phyloP scores from a whole-genome alignment of 2,329 filamentous ascomycete species.

The Stachybotrys chlorohalonatus region DNA sequence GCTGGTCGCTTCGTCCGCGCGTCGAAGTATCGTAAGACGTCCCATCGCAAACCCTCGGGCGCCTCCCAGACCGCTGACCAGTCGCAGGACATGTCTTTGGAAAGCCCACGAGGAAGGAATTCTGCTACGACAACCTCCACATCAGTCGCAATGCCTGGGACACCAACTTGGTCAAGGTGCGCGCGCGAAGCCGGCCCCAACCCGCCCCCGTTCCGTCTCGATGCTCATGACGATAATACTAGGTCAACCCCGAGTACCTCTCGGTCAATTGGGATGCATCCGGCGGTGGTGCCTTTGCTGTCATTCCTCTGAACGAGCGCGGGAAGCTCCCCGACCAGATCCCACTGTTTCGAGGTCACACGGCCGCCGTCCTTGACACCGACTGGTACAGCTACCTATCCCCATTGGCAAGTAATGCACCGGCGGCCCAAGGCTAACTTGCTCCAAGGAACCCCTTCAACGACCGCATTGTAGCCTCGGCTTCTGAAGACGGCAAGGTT shows the following conservation, averaged over 20 bases:
- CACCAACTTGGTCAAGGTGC: conserved; percentile 93
- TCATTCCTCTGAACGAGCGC: conserved; percentile 82
- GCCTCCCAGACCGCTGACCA: conserved; percentile 15
- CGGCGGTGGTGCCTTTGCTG: conserved; percentile 92
- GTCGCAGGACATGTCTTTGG: conserved; percentile 90
- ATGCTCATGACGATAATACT: conserved; percentile 8
- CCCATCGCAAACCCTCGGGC: conserved; percentile 15
- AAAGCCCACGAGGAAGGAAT: conserved; percentile 89
- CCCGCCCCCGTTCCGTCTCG: background rate
- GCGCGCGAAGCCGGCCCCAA: conserved; percentile 10
- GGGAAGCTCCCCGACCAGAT: conserved; percentile 89
- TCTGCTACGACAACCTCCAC: conserved; percentile 96
- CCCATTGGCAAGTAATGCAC: background rate
- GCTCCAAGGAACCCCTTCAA: conserved; percentile 81
- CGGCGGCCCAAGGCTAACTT: conserved; percentile 6
- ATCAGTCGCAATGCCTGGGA: conserved; percentile 99
- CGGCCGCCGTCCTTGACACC: conserved; percentile 89
- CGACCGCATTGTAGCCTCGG: conserved; percentile 84
- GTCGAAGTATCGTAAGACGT: conserved; percentile 57
- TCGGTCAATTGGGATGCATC: conserved; percentile 98
- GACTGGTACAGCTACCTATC: conserved; percentile 62
- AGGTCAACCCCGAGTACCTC: conserved; percentile 93
- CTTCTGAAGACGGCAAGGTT: conserved; percentile 93
- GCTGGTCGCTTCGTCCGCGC: conserved; percentile 57
- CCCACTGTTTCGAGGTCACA: conserved; percentile 92